Evolutionary conservation across 176 grass and related monocot genomes (phyloP), one percentile per base, ranked within the genome.

Genomic region (Lolium rigidum): DNA sequence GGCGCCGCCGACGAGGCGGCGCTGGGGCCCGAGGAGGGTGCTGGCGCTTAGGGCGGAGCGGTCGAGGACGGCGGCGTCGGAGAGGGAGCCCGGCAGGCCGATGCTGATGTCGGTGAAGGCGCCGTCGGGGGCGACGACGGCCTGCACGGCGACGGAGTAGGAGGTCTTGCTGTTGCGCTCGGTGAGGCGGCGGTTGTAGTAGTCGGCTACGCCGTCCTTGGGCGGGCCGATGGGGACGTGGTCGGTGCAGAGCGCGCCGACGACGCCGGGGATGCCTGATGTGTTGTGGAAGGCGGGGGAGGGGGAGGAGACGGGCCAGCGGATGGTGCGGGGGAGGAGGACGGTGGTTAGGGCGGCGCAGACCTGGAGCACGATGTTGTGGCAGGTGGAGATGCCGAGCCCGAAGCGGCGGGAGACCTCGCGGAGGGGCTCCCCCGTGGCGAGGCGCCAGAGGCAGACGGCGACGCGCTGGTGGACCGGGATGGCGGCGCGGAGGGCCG

Each of bases 351-450:
- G 75, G 4, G 92, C 92, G n/a, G 66, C 80, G 88, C 88, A 97
- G 80, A 92, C 92, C 90, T 97, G 83, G 60, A 94, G 70, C 31
- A 97, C 68, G 50, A 97, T 87, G 61, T 89, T 92, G 74, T 97
- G 92, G 80, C 95, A 94, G 70, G 95, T 97, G 78, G 95, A 97
- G 84, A 97, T 94, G 54, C 95, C 90, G 17, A 97, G 84, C 57
- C 92, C 95, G 81, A 97, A 97, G 46, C 92, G 90, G 14, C 68
- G 78, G 11, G 92, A 92, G 56, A 97, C 90, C 9, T 88, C 43
- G 18, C 92, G 86, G 54, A 94, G 91, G 1, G 95, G 92, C 48
- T 97, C 95, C 4, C 88, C 94, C 2, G 95, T 97, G 65, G 95
- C 92, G 22, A 97, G 88, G 43, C 94, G 92, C 88, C 88, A 92